A percentile compares a stretch with the other conserved stretches of the same genome.
Conservation (phyloP, 2,329 filamentous ascomycete genomes). For the Colletotrichum liriopes region DNA sequence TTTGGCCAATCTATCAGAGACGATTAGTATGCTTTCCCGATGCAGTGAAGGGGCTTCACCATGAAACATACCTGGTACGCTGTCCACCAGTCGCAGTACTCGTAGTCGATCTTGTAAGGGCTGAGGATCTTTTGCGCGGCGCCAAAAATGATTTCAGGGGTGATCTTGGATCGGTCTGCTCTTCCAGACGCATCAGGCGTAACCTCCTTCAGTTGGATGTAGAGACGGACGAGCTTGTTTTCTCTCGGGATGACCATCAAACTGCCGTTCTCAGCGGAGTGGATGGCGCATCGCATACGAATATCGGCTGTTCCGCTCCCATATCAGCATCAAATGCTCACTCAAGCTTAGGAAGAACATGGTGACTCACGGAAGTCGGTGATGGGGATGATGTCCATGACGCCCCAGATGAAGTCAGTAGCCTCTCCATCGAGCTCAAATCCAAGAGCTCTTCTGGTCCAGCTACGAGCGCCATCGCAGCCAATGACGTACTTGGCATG, state of each 20-base stretch:
- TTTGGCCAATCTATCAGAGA: constrained; percentile 76
- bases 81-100: constrained; percentile 77
- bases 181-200: constrained; percentile 60
- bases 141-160: constrained; percentile 72
- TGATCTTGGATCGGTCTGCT: constrained; percentile 73
- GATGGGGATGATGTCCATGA: constrained; percentile 56
- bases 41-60: constrained; percentile 45
- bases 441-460: constrained; percentile 72
- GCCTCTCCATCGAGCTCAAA: constrained; percentile 70
- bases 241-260: constrained; percentile 78
- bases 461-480: constrained; percentile 78
- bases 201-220: constrained; percentile 73
- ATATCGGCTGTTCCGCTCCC: constrained; percentile 61
- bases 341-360: too few species aligned
- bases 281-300: constrained; percentile 71
- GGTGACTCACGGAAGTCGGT: constrained; percentile 61
- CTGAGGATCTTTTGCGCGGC: constrained; percentile 75
- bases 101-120: constrained; percentile 76
- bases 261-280: constrained; percentile 69
- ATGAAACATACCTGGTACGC: constrained; percentile 69
- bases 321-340: neutral
- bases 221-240: constrained; percentile 74
- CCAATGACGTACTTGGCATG: constrained; percentile 77
- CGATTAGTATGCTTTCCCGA: neutral
- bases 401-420: constrained; percentile 65